Conservation (phyloP, 768 basidiomycete species). For the Suillus placidus region DNA sequence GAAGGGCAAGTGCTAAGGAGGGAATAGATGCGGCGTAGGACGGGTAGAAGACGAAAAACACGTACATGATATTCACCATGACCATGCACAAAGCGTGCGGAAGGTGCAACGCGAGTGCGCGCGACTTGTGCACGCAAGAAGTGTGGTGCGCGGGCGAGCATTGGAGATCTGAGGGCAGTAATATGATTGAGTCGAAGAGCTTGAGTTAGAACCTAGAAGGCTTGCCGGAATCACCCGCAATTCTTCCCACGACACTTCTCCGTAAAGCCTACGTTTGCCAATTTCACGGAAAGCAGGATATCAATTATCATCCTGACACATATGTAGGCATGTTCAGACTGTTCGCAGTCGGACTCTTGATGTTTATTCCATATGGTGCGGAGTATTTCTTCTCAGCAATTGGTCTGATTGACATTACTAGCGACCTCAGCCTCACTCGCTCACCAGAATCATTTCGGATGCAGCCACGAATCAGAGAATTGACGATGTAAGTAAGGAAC, state of each 20-base stretch:
- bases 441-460: not conserved
- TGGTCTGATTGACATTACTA: not conserved
- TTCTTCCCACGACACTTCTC: not conserved
- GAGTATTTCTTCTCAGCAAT: not conserved
- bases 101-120: constrained; percentile 27
- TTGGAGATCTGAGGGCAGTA: constrained; percentile 23
- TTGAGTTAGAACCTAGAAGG: not conserved
- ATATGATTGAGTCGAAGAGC: not conserved
- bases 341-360: not conserved
- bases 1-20: constrained; percentile 57
- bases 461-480: not conserved
- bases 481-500: not conserved
- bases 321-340: not conserved
- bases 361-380: not conserved
- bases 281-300: not conserved
- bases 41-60: not conserved
- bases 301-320: too few species aligned
- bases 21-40: constrained; percentile 11
- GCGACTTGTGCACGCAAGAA: constrained; percentile 42
- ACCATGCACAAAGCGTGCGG: constrained; percentile 51
- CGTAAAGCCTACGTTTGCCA: not conserved
- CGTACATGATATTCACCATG: constrained; percentile 56
- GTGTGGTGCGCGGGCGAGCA: constrained; percentile 49
- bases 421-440: not conserved
- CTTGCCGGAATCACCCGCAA: not conserved